Evolutionary conservation across 2,329 filamentous ascomycete genomes (phyloP).

Genomic region (Coleophoma cylindrospora): DNA sequence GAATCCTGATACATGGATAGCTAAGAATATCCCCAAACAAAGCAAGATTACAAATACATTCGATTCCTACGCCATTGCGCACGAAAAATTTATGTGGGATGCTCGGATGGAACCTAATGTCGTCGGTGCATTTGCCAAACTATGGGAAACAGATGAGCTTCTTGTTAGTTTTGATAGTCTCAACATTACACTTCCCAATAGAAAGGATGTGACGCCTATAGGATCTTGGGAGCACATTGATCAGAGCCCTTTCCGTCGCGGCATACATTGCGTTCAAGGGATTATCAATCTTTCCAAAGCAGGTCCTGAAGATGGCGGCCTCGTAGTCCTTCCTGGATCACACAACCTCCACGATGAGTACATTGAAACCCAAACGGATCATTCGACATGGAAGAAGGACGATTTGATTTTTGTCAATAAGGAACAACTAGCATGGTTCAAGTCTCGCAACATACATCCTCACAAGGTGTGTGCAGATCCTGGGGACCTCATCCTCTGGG

Average conservation of each 20-base stretch:
- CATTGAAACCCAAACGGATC: conserved; percentile 22
- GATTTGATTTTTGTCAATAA: conserved; percentile 25
- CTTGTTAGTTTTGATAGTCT: conserved; percentile 31
- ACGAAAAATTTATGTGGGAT: conserved; percentile 36
- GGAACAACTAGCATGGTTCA: conserved; percentile 28
- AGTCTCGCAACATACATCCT: conserved; percentile 21
- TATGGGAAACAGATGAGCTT: conserved; percentile 32
- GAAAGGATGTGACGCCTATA: conserved; percentile 11
- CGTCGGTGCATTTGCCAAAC: conserved; percentile 26
- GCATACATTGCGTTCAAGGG: conserved; percentile 27
- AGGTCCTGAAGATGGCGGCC: conserved; percentile 31
- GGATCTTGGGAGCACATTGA: conserved; percentile 32
- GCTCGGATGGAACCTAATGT: conserved; percentile 32
- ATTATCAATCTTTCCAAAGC: conserved; percentile 25
- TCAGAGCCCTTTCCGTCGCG: conserved; percentile 20
- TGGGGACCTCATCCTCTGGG: too few species aligned
- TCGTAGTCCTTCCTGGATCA: conserved; percentile 28
- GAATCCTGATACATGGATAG: conserved; percentile 27
- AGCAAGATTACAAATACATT: background rate
- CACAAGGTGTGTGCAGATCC: conserved; percentile 25
- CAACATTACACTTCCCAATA: conserved; percentile 30
- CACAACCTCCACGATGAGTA: conserved; percentile 27
- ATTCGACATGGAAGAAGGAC: conserved; percentile 7
- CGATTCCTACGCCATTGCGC: conserved; percentile 10
- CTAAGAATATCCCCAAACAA: conserved; percentile 29